Evolutionary conservation across 2,329 filamentous ascomycete species (phyloP).

Genomic region (Colletotrichum sp.): DNA sequence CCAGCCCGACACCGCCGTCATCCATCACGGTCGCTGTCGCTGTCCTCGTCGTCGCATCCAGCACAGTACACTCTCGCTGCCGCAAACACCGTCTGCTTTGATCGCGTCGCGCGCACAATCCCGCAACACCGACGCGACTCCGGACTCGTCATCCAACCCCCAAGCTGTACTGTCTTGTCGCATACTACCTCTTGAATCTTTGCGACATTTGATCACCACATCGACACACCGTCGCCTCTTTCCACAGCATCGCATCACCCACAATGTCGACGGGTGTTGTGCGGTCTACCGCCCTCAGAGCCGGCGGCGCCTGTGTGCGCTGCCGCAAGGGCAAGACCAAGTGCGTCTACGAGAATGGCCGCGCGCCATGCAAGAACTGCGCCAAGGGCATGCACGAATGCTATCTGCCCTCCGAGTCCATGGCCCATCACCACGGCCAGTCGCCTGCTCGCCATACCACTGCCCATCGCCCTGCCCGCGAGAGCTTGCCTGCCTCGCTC

Average conservation of each 20-base stretch:
- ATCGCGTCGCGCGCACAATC: constrained; percentile 3
- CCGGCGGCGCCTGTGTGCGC: constrained; percentile 66
- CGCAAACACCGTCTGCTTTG: not conserved
- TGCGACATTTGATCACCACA: not conserved
- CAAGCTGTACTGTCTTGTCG: not conserved
- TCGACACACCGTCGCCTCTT: not conserved
- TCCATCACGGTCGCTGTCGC: not conserved
- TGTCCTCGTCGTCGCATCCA: not conserved
- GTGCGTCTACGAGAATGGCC: constrained; percentile 67
- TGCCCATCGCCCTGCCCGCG: constrained; percentile 56
- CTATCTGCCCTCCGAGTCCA: constrained; percentile 65
- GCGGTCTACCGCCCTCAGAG: constrained; percentile 64
- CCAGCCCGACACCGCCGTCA: not conserved
- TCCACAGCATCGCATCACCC: not conserved
- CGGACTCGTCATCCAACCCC: not conserved
- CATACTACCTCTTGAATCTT: not conserved
- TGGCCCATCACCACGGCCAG: constrained; percentile 64
- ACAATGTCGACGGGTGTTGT: constrained; percentile 53
- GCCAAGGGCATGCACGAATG: constrained; percentile 69
- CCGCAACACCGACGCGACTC: not conserved
- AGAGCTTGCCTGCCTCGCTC: constrained; percentile 58
- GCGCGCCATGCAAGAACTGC: constrained; percentile 68
- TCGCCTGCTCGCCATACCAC: constrained; percentile 56
- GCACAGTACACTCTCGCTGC: not conserved
- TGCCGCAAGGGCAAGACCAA: constrained; percentile 70